Conservation (phyloP, 305 asterid genomes). For the Coffea humblotiana region DNA sequence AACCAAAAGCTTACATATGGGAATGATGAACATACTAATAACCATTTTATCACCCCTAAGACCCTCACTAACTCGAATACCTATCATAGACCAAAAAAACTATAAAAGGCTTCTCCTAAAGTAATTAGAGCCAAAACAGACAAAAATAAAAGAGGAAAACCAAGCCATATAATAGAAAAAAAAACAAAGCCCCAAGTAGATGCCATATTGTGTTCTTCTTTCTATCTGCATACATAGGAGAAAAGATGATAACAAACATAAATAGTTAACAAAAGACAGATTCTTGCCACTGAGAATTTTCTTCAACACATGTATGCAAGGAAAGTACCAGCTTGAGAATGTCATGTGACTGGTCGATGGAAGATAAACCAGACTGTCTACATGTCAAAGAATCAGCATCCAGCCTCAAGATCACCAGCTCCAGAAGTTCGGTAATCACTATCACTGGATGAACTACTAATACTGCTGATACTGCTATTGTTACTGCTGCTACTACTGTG, state of each 20-base stretch:
- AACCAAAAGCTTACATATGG: too few relatives aligned
- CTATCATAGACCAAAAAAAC: neutral
- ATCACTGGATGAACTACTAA: conserved; percentile 88
- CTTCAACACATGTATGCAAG: neutral
- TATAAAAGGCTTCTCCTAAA: neutral
- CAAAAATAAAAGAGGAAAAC: neutral
- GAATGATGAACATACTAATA: neutral
- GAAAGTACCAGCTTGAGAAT: conserved; percentile 57
- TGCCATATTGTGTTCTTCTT: conserved; percentile 5
- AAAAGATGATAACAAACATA: neutral
- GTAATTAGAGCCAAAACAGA: neutral
- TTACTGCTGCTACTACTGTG: conserved; percentile 93
- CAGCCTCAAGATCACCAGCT: conserved; percentile 95
- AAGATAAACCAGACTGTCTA: conserved; percentile 87
- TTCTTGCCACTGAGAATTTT: conserved; percentile 8
- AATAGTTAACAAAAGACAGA: neutral
- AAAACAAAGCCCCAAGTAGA: neutral
- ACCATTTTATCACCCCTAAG: neutral
- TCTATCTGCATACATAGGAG: neutral
- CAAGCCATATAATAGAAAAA: conserved; percentile 8
- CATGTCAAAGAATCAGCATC: conserved; percentile 95
- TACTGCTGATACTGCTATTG: conserved; percentile 84
- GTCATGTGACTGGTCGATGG: conserved; percentile 65
- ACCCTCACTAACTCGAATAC: neutral
- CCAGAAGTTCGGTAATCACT: conserved; percentile 74